A percentile compares a stretch with the other conserved stretches of the same genome.
phyloP scores from a whole-genome alignment of 2,329 filamentous ascomycete genomes.

The Stachybotrys chlorohalonatus region DNA sequence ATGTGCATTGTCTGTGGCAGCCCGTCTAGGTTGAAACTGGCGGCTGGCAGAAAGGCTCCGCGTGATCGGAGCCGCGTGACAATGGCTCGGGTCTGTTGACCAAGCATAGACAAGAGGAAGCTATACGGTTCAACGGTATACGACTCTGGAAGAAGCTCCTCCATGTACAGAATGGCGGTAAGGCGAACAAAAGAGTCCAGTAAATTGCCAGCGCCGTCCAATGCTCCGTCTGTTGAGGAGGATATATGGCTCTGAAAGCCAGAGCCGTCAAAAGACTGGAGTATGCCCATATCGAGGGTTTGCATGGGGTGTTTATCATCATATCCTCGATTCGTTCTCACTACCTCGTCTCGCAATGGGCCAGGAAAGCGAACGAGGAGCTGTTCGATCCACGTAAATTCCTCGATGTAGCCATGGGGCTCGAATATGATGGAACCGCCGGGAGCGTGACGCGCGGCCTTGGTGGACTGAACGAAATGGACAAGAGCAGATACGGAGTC shows the following conservation, averaged over 20 bases:
- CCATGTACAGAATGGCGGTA: slow-evolving; percentile 19
- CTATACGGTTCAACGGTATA: slow-evolving; percentile 20
- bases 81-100: slow-evolving; percentile 10
- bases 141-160: slow-evolving; percentile 21
- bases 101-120: slow-evolving; percentile 17
- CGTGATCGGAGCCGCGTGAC: slow-evolving; percentile 1
- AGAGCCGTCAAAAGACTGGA: background rate
- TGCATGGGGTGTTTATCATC: background rate
- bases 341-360: slow-evolving; percentile 12
- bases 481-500: slow-evolving; percentile 15
- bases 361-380: slow-evolving; percentile 16
- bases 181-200: slow-evolving; percentile 20
- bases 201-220: slow-evolving; percentile 1
- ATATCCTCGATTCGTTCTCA: background rate
- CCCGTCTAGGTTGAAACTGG: background rate
- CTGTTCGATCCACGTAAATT: slow-evolving; percentile 19
- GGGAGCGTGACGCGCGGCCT: slow-evolving; percentile 7
- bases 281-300: background rate
- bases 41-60: background rate
- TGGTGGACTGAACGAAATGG: slow-evolving; percentile 14
- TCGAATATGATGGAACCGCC: slow-evolving; percentile 12
- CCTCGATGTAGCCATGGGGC: slow-evolving; percentile 20
- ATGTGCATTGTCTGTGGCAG: slow-evolving; percentile 2
- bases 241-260: background rate
- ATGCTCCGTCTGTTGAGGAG: background rate